These are phyloP conservation scores for Fusarium oligoseptatum DNA, from an alignment of 2,329 filamentous ascomycete genomes.

Conservation along the genomic window DNA sequence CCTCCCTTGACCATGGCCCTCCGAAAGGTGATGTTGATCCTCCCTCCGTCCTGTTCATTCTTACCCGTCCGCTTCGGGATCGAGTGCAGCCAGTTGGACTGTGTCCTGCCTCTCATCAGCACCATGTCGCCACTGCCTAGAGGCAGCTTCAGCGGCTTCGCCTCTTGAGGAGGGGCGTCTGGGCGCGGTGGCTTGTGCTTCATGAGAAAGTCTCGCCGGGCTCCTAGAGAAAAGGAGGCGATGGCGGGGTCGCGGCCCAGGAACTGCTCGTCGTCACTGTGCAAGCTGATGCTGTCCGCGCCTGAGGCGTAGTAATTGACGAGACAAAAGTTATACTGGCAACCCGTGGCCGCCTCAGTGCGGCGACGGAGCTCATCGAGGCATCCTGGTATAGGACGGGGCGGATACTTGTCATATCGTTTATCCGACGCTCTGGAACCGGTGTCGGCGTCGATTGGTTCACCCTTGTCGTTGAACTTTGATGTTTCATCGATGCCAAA, in stretches of 20 bases:
- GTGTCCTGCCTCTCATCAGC: constrained; percentile 81
- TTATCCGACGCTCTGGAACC: constrained; percentile 61
- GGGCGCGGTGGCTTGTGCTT: constrained; percentile 76
- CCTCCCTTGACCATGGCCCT: constrained; percentile 77
- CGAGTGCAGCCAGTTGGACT: constrained; percentile 82
- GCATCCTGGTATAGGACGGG: constrained; percentile 79
- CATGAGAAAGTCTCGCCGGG: constrained; percentile 80
- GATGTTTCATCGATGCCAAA: constrained; percentile 74
- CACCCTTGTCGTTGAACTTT: constrained; percentile 63
- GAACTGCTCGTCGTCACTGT: constrained; percentile 85
- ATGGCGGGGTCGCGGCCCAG: constrained; percentile 78
- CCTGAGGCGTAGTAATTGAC: constrained; percentile 89
- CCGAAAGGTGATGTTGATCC: constrained; percentile 84
- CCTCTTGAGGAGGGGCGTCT: constrained; percentile 37
- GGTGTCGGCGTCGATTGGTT: constrained; percentile 60
- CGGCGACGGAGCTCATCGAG: constrained; percentile 72
- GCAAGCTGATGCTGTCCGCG: constrained; percentile 81
- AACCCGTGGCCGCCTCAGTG: constrained; percentile 75
- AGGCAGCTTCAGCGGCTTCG: constrained; percentile 62
- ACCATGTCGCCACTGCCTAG: constrained; percentile 82
- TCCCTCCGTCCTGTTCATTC: constrained; percentile 71
- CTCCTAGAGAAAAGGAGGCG: constrained; percentile 80
- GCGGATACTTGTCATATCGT: constrained; percentile 66
- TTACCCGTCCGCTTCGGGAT: constrained; percentile 80
- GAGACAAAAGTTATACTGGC: constrained; percentile 81